Conservation (phyloP, 257 asterid genomes). For the Echites panduratus region DNA sequence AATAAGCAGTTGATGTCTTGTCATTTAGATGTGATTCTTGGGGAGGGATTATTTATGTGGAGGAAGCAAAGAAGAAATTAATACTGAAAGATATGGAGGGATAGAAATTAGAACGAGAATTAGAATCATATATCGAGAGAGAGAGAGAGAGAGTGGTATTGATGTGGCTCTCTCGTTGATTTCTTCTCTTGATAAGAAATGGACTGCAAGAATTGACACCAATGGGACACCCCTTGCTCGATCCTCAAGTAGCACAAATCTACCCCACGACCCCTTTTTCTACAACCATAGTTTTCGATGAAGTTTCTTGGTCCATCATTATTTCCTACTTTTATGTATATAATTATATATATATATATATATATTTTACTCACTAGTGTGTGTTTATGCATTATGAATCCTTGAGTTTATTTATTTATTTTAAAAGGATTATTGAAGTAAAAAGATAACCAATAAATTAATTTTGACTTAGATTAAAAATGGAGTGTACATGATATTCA, state of each 20-base stretch:
- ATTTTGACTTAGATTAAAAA: no score
- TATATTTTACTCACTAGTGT: no score
- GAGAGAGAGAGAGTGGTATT: no score
- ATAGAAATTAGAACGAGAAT: neutral
- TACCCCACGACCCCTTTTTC: constrained; percentile 7
- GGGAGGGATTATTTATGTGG: neutral
- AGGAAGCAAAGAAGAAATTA: no score
- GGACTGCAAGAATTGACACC: constrained; percentile 20
- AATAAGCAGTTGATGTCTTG: neutral
- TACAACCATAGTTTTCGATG: neutral
- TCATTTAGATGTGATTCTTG: neutral
- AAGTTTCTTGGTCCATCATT: neutral
- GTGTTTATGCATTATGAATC: no score
- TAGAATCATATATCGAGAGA: neutral
- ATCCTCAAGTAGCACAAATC: constrained; percentile 7
- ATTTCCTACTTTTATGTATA: neutral
- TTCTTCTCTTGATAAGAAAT: constrained; percentile 16
- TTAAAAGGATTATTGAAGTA: no score
- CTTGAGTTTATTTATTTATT: no score
- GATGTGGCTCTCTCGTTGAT: neutral
- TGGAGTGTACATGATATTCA: no score
- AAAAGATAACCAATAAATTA: no score
- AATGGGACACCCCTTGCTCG: constrained; percentile 16
- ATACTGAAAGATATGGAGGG: neutral
- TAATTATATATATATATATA: no score